A percentile compares a stretch with the other conserved stretches of the same genome.
These are phyloP conservation scores for Excoecaria agallocha DNA, from an alignment of 345 rosid species.

Conservation along the genomic window DNA sequence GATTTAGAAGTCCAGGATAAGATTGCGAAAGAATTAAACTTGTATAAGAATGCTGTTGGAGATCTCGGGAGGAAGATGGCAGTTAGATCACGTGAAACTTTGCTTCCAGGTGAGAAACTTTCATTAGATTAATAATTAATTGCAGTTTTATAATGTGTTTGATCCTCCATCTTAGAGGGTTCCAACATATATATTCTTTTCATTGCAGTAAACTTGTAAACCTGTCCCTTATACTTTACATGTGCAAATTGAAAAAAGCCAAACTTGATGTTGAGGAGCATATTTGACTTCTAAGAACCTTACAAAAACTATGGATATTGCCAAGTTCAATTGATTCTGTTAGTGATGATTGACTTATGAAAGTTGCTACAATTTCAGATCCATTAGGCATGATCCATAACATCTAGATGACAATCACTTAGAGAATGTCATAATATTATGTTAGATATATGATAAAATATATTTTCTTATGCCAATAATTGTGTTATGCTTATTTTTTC, in stretches of 20 bases:
- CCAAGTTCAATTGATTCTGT: neutral
- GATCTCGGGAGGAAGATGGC: conserved; percentile 93
- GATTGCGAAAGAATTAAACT: conserved; percentile 61
- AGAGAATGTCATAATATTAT: neutral
- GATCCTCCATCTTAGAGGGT: neutral
- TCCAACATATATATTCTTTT: neutral
- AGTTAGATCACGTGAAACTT: conserved; percentile 70
- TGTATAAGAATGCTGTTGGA: conserved; percentile 73
- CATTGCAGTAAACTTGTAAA: neutral
- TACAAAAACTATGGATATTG: neutral
- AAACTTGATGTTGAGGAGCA: neutral
- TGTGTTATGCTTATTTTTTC: conserved; percentile 8
- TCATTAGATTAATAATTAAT: conserved; percentile 12
- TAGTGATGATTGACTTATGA: neutral
- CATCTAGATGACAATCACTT: neutral
- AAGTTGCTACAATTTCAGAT: neutral
- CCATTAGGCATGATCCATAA: neutral
- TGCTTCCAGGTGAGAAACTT: conserved; percentile 59
- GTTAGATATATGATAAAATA: neutral
- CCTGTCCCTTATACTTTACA: neutral
- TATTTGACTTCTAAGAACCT: neutral
- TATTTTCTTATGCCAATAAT: neutral
- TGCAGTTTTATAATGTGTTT: conserved; percentile 5
- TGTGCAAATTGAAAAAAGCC: neutral
- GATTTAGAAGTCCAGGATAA: conserved; percentile 68